Conservation (phyloP, 208 protist species). For the Vickermania spadyakhi region DNA sequence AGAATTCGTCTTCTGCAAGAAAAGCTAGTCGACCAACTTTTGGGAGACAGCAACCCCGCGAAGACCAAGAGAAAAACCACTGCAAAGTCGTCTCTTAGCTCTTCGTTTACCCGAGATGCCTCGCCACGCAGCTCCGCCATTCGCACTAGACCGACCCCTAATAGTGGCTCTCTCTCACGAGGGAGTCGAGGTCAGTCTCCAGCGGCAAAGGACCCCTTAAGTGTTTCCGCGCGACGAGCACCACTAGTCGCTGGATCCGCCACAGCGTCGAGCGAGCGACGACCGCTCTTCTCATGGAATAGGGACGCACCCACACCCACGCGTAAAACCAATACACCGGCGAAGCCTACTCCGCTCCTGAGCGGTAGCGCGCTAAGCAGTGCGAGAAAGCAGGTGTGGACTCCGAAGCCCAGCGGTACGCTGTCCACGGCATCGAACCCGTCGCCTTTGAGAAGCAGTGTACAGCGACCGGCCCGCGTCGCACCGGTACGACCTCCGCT, state of each 20-base stretch:
- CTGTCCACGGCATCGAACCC: background rate
- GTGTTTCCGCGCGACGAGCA: background rate
- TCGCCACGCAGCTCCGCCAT: background rate
- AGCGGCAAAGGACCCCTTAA: background rate
- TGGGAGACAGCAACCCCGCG: slow-evolving; percentile 9
- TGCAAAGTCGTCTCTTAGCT: background rate
- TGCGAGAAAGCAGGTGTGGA: background rate
- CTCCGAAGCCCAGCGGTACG: background rate
- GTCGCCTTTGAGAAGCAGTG: background rate
- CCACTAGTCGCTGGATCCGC: background rate
- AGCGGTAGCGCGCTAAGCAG: background rate
- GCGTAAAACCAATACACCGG: background rate
- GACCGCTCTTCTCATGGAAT: background rate
- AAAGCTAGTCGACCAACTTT: slow-evolving; percentile 61
- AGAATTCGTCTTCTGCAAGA: slow-evolving; percentile 74
- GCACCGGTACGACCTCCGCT: background rate
- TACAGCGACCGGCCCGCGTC: background rate
- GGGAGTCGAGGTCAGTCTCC: background rate
- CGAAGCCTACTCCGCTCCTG: background rate
- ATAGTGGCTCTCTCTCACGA: background rate
- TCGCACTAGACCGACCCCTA: background rate
- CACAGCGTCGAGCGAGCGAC: background rate
- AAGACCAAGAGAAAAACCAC: background rate
- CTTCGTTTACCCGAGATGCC: background rate
- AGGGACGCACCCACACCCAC: background rate